Evolutionary conservation across 2,329 filamentous ascomycete species (phyloP), one percentile per base, ranked within the genome.

Genomic region (Tolypocladium sp.): DNA sequence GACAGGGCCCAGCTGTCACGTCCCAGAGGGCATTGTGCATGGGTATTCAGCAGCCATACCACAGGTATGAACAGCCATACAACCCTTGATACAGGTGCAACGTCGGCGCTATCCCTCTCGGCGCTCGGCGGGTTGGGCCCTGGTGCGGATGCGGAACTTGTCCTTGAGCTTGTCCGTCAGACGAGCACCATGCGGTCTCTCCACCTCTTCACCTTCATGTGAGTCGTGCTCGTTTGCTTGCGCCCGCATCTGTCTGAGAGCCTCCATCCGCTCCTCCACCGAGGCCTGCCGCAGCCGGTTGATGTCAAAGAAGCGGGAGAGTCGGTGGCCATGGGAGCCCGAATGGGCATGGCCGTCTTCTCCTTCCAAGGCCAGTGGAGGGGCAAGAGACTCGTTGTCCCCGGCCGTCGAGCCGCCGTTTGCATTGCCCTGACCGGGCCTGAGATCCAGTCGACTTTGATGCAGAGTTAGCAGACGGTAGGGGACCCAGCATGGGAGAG

Each of bases 201-300:
- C 68, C n/a, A 70, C 69, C 2, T 64, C 68, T 12, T 71, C 70
- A 8, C 60, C 27, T 60, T 64, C 57, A 49, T 64, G 70, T 10
- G 59, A 57, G 20, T 63, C 63, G 20, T 59, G 56, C 37, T 66
- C 66, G n/a, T 64, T 60, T 2, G 61, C 60, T 56, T 68, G 67
- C 9, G 66, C 67, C 51, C 71, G 68, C 68, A 71, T 71, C 57
- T 79, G 78, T 41, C 84, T 76, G 6, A 87, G 74, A 7, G 79
- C 81, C 58, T 81, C 82, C 58, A 87, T 83, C n/a, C 83, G 82
- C 69, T 87, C 84, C 63, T 86, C 82, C 4, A 79, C 76, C 0
- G 83, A 75, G n/a, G 83, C 83, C 60, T 85, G 77, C 13, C 84
- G 78, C 22, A 87, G 71, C 52, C 81, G 73, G 62, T 82, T 78